A percentile compares a stretch with the other conserved stretches of the same genome.
Evolutionary conservation across 2,329 filamentous ascomycete species (phyloP).

Genomic region (Orbilia brochopaga): DNA sequence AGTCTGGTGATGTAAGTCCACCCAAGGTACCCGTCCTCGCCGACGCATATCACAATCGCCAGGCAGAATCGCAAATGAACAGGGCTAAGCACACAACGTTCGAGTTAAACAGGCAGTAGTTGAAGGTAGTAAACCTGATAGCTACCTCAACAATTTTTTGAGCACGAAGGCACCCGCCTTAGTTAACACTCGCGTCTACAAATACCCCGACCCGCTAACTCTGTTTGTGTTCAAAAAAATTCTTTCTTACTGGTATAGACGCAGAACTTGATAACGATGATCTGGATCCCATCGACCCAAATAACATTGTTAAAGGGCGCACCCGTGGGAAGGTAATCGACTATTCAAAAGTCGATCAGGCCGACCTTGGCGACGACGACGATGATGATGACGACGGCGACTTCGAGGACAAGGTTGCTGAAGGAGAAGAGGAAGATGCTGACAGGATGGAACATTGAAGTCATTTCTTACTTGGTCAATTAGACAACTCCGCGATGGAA

Average conservation of each 20-base stretch:
- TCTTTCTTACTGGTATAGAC: no score
- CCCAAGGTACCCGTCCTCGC: no score
- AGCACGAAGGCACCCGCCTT: no score
- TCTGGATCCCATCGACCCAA: constrained; percentile 27
- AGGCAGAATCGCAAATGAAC: neutral
- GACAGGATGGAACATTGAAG: constrained; percentile 37
- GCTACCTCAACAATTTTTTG: neutral
- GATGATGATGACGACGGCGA: constrained; percentile 40
- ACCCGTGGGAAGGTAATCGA: constrained; percentile 27
- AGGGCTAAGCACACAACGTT: neutral
- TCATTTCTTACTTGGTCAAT: no score
- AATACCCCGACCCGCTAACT: no score
- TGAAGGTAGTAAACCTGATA: constrained; percentile 18
- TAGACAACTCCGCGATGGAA: no score
- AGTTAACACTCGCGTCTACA: no score
- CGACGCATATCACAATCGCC: neutral
- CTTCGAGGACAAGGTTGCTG: constrained; percentile 18
- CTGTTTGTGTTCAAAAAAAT: neutral
- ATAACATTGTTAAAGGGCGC: constrained; percentile 22
- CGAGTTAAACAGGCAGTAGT: constrained; percentile 18
- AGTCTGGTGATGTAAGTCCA: constrained; percentile 17
- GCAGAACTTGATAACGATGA: constrained; percentile 24
- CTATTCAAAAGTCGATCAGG: constrained; percentile 22
- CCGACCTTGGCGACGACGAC: constrained; percentile 23
- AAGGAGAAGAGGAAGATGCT: constrained; percentile 2